A percentile compares a stretch with the other conserved stretches of the same genome.
Conservation (phyloP, 2,329 filamentous ascomycete genomes). For the Coniochaeta prunicola region DNA sequence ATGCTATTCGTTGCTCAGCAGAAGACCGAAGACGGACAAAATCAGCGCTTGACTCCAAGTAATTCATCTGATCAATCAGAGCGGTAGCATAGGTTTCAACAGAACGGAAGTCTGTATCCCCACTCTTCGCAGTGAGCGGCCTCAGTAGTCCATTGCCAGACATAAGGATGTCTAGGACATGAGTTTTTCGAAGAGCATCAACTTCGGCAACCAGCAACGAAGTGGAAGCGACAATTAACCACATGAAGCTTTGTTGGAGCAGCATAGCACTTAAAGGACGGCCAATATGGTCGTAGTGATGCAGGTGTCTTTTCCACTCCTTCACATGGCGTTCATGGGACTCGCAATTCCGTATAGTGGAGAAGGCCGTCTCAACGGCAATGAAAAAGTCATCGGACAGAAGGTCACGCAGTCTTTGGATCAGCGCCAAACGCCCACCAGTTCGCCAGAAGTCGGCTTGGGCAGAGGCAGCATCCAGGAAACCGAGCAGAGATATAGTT, state of each 20-base stretch:
- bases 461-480: conserved; percentile 73
- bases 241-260: conserved; percentile 81
- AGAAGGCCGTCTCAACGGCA: conserved; percentile 81
- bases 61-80: conserved; percentile 74
- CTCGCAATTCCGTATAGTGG: conserved; percentile 76
- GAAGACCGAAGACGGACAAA: conserved; percentile 80
- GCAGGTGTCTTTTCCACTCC: conserved; percentile 83
- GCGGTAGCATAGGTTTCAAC: conserved; percentile 63
- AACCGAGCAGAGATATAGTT: conserved; percentile 80
- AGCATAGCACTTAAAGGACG: conserved; percentile 87
- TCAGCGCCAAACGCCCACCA: conserved; percentile 63
- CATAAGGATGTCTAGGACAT: conserved; percentile 70
- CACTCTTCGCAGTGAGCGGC: conserved; percentile 29
- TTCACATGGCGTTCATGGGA: conserved; percentile 57
- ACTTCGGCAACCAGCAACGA: conserved; percentile 63
- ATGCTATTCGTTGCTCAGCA: conserved; percentile 81
- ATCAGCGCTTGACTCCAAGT: conserved; percentile 83
- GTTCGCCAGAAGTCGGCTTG: conserved; percentile 76
- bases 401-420: conserved; percentile 64
- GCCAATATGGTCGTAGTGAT: conserved; percentile 72
- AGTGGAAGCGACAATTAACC: conserved; percentile 70
- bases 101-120: conserved; percentile 46
- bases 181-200: conserved; percentile 48
- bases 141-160: conserved; percentile 42
- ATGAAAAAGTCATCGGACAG: conserved; percentile 81